These are phyloP conservation scores for Irpex lacteus DNA, from an alignment of 1,284 basidiomycete genomes.

Conservation along the genomic window DNA sequence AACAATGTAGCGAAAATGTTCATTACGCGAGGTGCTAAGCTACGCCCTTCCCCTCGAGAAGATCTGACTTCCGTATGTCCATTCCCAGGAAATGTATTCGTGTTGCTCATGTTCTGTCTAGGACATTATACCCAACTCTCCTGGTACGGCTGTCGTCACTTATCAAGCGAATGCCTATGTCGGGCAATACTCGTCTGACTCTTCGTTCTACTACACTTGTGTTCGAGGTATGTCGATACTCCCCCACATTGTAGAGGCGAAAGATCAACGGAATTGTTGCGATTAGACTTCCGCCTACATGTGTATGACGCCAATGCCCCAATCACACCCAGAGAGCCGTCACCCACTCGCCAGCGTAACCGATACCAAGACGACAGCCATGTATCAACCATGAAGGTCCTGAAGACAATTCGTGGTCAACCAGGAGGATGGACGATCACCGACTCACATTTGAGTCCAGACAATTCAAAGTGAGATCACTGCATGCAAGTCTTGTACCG, in stretches of 20 bases:
- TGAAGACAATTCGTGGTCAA: slow-evolving; percentile 78
- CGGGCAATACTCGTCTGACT: slow-evolving; percentile 87
- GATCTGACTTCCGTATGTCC: slow-evolving; percentile 49
- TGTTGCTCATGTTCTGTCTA: slow-evolving; percentile 26
- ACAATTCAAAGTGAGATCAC: slow-evolving; percentile 75
- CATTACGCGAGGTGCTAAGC: slow-evolving; percentile 36
- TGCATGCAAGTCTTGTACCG: background rate
- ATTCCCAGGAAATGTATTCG: background rate
- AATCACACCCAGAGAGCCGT: slow-evolving; percentile 17
- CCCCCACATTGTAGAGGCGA: too few relatives aligned
- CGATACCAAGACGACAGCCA: slow-evolving; percentile 39
- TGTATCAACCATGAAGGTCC: slow-evolving; percentile 68
- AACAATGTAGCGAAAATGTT: slow-evolving; percentile 50
- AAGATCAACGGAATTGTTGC: too few relatives aligned
- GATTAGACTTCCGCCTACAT: slow-evolving; percentile 79
- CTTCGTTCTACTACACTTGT: slow-evolving; percentile 81
- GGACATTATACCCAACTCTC: slow-evolving; percentile 82
- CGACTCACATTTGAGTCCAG: slow-evolving; percentile 89
- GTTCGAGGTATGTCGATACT: slow-evolving; percentile 54
- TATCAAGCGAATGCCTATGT: slow-evolving; percentile 87
- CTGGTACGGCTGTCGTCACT: slow-evolving; percentile 83
- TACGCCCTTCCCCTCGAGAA: slow-evolving; percentile 45
- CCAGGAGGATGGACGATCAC: slow-evolving; percentile 89
- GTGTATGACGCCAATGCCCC: slow-evolving; percentile 79
- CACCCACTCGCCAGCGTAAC: slow-evolving; percentile 4